phyloP scores from a whole-genome alignment of 192 early-diverging fungal species.

The Blastocladiella britannica region DNA sequence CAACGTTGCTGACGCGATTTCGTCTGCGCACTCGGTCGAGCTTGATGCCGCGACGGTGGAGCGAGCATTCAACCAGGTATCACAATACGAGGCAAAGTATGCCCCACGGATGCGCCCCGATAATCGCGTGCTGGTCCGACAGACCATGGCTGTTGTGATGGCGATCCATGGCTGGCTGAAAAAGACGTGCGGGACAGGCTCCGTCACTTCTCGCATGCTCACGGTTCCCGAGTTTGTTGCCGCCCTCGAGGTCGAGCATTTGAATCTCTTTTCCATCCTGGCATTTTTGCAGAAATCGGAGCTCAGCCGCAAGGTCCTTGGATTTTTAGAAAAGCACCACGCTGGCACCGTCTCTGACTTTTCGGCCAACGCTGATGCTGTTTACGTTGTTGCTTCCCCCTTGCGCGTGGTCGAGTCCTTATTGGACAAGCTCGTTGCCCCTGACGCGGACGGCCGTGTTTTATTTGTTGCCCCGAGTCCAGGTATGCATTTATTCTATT shows the following conservation, averaged over 20 bases:
- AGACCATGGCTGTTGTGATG: conserved; percentile 37
- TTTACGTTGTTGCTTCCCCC: background rate
- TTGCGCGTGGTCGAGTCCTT: conserved; percentile 28
- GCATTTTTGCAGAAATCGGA: conserved; percentile 43
- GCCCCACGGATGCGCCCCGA: conserved; percentile 38
- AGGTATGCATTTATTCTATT: too few species aligned
- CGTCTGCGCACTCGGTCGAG: conserved; percentile 40
- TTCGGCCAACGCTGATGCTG: conserved; percentile 3
- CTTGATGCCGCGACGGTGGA: conserved; percentile 28
- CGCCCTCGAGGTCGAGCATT: conserved; percentile 42
- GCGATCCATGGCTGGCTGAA: conserved; percentile 27
- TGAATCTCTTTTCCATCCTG: conserved; percentile 62
- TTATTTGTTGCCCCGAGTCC: conserved; percentile 10
- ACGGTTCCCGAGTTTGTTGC: conserved; percentile 50
- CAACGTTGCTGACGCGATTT: conserved; percentile 53
- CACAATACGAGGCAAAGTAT: conserved; percentile 47
- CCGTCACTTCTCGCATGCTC: conserved; percentile 12
- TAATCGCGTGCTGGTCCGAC: conserved; percentile 56
- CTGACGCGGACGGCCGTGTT: conserved; percentile 50
- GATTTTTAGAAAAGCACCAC: conserved; percentile 22
- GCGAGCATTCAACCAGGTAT: conserved; percentile 29
- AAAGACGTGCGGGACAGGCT: conserved; percentile 5
- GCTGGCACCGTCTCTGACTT: background rate
- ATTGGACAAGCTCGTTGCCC: conserved; percentile 29
- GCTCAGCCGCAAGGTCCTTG: conserved; percentile 41